Percentiles rank a stretch among this genome's conserved stretches.
Conservation (phyloP, 345 rosid genomes). For the Chamaenerion angustifolium region DNA sequence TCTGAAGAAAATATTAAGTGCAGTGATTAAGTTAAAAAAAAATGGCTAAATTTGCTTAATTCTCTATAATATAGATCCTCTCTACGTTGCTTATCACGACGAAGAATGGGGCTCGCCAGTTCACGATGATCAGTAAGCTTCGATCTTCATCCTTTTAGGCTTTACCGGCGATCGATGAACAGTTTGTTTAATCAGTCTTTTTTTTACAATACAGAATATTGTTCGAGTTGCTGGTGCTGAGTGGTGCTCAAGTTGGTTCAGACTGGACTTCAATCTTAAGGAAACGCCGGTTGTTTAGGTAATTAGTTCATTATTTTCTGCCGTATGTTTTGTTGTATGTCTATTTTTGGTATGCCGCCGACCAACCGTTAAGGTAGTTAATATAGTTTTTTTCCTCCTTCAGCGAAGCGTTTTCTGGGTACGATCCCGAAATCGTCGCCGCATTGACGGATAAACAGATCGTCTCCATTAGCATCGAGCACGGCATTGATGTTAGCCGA, state of each 20-base stretch:
- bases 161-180: background rate
- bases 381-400: background rate
- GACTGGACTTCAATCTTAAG: constrained; percentile 70
- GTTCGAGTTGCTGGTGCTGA: constrained; percentile 52
- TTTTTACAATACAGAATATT: constrained; percentile 23
- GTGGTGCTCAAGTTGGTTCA: constrained; percentile 65
- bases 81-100: constrained; percentile 62
- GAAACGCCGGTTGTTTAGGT: constrained; percentile 46
- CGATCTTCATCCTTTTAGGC: background rate
- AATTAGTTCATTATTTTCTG: too few relatives aligned
- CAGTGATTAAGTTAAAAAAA: too few relatives aligned
- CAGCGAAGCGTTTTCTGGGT: constrained; percentile 49
- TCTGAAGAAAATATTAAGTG: too few relatives aligned
- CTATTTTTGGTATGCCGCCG: too few relatives aligned
- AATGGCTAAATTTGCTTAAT: too few relatives aligned
- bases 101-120: constrained; percentile 78
- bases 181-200: background rate
- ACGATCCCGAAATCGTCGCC: constrained; percentile 34
- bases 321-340: too few relatives aligned
- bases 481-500: constrained; percentile 33
- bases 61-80: constrained; percentile 56
- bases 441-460: constrained; percentile 36
- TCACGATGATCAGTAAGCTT: constrained; percentile 46
- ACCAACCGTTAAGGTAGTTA: background rate
- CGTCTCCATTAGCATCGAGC: constrained; percentile 23